These are phyloP conservation scores for Eremochloa ophiuroides DNA, from an alignment of 176 grass and related monocot genomes.

Conservation along the genomic window DNA sequence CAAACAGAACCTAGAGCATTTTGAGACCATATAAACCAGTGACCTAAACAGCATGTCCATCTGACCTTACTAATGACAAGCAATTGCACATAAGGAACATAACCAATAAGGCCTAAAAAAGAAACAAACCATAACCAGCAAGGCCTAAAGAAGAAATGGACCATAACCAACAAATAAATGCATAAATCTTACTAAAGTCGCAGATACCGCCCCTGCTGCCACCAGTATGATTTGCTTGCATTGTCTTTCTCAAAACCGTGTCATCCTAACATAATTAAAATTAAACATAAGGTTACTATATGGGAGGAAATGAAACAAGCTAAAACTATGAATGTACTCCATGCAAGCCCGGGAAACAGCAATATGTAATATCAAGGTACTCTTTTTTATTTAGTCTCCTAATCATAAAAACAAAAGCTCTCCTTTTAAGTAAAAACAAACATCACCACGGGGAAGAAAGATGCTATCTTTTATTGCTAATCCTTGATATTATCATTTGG, in stretches of 20 bases:
- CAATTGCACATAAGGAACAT: neutral
- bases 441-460: neutral
- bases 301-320: neutral
- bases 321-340: slow-evolving; percentile 7
- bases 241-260: neutral
- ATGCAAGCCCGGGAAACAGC: neutral
- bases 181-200: slow-evolving; percentile 28
- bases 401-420: neutral
- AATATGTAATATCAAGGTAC: neutral
- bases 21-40: slow-evolving; percentile 9
- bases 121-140: neutral
- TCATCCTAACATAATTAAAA: slow-evolving; percentile 23
- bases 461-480: neutral
- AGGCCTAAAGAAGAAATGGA: neutral
- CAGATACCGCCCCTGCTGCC: neutral
- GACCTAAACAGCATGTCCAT: neutral
- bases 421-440: neutral
- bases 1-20: too few relatives aligned
- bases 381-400: neutral
- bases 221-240: neutral
- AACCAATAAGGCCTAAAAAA: neutral
- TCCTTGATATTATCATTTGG: neutral
- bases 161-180: neutral
- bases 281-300: neutral
- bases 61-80: slow-evolving; percentile 3